A percentile compares a stretch with the other conserved stretches of the same genome.
These are phyloP conservation scores for Serendipita sp. DNA, from an alignment of 768 basidiomycete genomes.

Conservation along the genomic window DNA sequence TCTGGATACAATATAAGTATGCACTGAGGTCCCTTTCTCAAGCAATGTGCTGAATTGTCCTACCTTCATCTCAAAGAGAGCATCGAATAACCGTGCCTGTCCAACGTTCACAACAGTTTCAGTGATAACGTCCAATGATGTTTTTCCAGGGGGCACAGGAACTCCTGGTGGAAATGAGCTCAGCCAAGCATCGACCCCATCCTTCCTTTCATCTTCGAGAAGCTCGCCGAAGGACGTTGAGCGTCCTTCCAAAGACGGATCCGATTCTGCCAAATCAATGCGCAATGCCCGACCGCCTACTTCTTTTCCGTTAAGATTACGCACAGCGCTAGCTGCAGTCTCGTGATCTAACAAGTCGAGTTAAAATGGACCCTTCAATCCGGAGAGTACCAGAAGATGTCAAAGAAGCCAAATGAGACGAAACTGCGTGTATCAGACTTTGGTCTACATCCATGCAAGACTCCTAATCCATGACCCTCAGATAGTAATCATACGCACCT, in stretches of 20 bases:
- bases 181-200: slow-evolving; percentile 34
- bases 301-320: slow-evolving; percentile 85
- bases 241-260: slow-evolving; percentile 81
- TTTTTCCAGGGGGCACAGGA: slow-evolving; percentile 51
- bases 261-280: slow-evolving; percentile 87
- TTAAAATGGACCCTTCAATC: not conserved
- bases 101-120: slow-evolving; percentile 71
- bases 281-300: slow-evolving; percentile 85
- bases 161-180: slow-evolving; percentile 58
- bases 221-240: slow-evolving; percentile 75
- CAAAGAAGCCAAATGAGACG: slow-evolving; percentile 10
- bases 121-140: slow-evolving; percentile 67
- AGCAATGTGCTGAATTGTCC: slow-evolving; percentile 13
- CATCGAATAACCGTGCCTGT: slow-evolving; percentile 75
- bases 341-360: slow-evolving; percentile 53
- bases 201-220: slow-evolving; percentile 40
- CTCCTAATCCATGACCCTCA: too few species aligned
- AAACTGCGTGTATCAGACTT: slow-evolving; percentile 5
- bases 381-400: slow-evolving; percentile 17
- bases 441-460: too few species aligned
- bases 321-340: slow-evolving; percentile 86
- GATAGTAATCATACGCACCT: slow-evolving; percentile 9
- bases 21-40: not conserved
- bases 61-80: slow-evolving; percentile 97
- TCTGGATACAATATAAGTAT: slow-evolving; percentile 32